Conservation (phyloP, 2,329 filamentous ascomycete genomes). For the Oidium heveae region DNA sequence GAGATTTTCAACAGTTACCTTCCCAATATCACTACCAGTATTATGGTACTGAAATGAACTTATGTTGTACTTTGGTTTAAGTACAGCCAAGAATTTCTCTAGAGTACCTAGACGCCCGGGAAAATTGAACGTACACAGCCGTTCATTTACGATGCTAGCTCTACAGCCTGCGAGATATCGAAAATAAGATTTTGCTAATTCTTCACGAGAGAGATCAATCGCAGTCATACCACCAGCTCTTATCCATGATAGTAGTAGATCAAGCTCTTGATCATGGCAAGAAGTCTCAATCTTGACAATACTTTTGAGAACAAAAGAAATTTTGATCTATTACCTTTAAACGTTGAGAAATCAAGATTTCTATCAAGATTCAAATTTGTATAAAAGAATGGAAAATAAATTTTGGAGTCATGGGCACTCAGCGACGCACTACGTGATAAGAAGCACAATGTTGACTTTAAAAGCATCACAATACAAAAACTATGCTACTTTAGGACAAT, state of each 20-base stretch:
- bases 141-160: slow-evolving; percentile 51
- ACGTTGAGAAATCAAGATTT: too few species aligned
- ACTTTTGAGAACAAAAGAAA: too few species aligned
- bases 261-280: slow-evolving; percentile 48
- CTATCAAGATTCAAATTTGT: too few species aligned
- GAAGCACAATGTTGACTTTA: too few species aligned
- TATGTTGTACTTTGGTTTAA: slow-evolving; percentile 82
- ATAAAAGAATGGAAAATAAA: too few species aligned
- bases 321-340: too few species aligned
- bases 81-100: slow-evolving; percentile 64
- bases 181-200: slow-evolving; percentile 79
- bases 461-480: too few species aligned
- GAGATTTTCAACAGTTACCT: slow-evolving; percentile 75
- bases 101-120: slow-evolving; percentile 78
- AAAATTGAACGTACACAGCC: slow-evolving; percentile 90
- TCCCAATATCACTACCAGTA: slow-evolving; percentile 80
- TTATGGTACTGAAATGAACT: slow-evolving; percentile 96
- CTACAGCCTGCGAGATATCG: slow-evolving; percentile 80
- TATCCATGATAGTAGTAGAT: slow-evolving; percentile 45
- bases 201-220: slow-evolving; percentile 62
- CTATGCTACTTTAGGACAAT: too few species aligned
- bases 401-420: too few species aligned
- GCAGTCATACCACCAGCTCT: slow-evolving; percentile 43
- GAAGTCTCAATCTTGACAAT: too few species aligned
- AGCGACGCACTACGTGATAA: too few species aligned